Base-by-base conservation (phyloP, 164 flowering plant genomes). In the Sedum album region DNA sequence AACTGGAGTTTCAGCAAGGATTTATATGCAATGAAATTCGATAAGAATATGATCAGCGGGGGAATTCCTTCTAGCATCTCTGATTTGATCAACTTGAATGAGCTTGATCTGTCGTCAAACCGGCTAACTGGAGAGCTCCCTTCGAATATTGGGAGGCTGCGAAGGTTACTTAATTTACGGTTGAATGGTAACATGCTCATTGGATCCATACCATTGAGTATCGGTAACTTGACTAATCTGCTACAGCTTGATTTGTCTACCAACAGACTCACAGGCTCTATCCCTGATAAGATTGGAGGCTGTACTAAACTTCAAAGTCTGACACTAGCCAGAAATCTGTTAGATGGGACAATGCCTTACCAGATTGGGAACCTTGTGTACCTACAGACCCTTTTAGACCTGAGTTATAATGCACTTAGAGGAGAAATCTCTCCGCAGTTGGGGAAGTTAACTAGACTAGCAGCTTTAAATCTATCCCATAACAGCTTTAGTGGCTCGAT, bases 51-150 rank as follows among this genome's bases (percentile, higher is more conserved):
- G 62, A 51, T 79, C 6, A 26, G 60, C 1, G 81, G 83, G 0
- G 20, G 15, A 9, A 75, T 81, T 10, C 81, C 80, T 0, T 9
- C 3, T 4, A 73, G 69, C 67, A 38, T 78, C n/a, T 49, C 46
- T 1, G 4, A 44, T 2, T 61, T 70, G 62, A 70, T 7, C 4
- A 46, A 44, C 9, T 65, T 81, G 28, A 44, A 7, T 2, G 67
- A n/a, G 31, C 73, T 81, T 51, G 80, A 76, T 31, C 70, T 78
- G 5, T 78, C 81, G 31, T 76, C 72, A 0, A 78, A 81, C 33
- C 48, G 30, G 1, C 20, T 76, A 1, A 39, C 44, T 0, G 81
- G 80, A 18, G 28, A 60, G 20, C 69, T 78, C 6, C 80, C 81
- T 1, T 26, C 0, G 33, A 36, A 74, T n/a, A 17, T 81, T 15